Conservation (phyloP, 2,329 filamentous ascomycete species). For the Trichoderma afroharzianum region DNA sequence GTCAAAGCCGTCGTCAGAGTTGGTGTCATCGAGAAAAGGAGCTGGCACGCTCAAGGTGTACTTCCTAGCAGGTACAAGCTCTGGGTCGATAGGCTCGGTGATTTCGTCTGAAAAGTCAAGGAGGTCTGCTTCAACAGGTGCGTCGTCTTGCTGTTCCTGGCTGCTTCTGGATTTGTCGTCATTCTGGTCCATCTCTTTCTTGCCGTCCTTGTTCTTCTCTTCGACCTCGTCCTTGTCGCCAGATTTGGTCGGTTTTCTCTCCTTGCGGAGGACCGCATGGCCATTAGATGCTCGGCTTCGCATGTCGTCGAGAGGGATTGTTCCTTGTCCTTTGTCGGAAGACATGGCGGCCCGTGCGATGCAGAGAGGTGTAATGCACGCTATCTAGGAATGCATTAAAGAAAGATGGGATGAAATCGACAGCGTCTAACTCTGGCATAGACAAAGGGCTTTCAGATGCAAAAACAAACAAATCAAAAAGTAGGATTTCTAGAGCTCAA, state of each 20-base stretch:
- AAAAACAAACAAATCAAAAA: neutral
- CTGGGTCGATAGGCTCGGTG: neutral
- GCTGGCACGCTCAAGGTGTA: slow-evolving; percentile 1
- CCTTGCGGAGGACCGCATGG: slow-evolving; percentile 18
- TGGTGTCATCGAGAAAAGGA: neutral
- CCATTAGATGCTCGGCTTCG: slow-evolving; percentile 19
- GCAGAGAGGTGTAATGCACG: neutral
- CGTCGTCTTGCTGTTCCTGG: neutral
- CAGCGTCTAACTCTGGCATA: neutral
- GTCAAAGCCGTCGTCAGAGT: slow-evolving; percentile 16
- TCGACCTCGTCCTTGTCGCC: neutral
- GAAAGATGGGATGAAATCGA: neutral
- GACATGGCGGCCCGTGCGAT: slow-evolving; percentile 17
- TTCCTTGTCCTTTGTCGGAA: slow-evolving; percentile 16
- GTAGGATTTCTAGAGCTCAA: neutral
- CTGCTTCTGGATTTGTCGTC: neutral
- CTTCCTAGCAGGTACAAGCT: neutral
- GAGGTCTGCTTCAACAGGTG: slow-evolving; percentile 5
- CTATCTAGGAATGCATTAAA: neutral
- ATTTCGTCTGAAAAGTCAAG: slow-evolving; percentile 12
- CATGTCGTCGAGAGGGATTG: slow-evolving; percentile 20
- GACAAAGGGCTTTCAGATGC: neutral
- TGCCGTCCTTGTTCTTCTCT: neutral
- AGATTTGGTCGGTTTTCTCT: slow-evolving; percentile 12
- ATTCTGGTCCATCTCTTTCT: neutral